Evolutionary conservation across 2,329 filamentous ascomycete species (phyloP).

Genomic region (Microascus cirrosus): DNA sequence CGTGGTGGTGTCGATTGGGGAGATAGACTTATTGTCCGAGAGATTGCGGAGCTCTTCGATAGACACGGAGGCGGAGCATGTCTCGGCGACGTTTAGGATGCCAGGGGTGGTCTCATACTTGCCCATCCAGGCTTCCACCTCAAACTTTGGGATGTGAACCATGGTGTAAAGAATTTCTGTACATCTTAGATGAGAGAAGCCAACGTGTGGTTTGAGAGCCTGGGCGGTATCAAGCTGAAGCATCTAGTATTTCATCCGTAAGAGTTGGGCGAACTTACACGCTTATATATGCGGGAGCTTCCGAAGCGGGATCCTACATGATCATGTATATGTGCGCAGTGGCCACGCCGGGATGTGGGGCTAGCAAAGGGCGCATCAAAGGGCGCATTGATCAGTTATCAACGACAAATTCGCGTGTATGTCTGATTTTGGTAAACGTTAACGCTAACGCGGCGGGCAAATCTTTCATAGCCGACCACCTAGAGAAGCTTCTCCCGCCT

Average conservation of each 20-base stretch:
- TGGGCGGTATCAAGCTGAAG: too few relatives aligned
- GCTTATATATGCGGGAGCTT: too few relatives aligned
- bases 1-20: conserved; percentile 35
- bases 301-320: too few relatives aligned
- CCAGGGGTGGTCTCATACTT: conserved; percentile 43
- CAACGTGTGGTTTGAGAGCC: too few relatives aligned
- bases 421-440: not conserved
- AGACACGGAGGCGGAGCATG: conserved; percentile 65
- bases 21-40: conserved; percentile 33
- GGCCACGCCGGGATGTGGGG: not conserved
- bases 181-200: not conserved
- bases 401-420: conserved; percentile 4
- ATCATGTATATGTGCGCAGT: not conserved
- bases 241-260: too few relatives aligned
- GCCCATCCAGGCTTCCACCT: conserved; percentile 65
- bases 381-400: not conserved
- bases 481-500: conserved; percentile 14
- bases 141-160: conserved; percentile 31
- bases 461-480: not conserved
- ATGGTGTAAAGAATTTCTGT: not conserved
- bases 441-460: not conserved
- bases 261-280: too few relatives aligned
- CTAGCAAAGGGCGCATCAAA: not conserved
- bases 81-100: conserved; percentile 65
- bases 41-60: conserved; percentile 54